Percentiles rank a stretch among this genome's conserved stretches.
These are phyloP conservation scores for Debaryomyces udenii DNA, from an alignment of 1,139 yeast species.

Conservation along the genomic window DNA sequence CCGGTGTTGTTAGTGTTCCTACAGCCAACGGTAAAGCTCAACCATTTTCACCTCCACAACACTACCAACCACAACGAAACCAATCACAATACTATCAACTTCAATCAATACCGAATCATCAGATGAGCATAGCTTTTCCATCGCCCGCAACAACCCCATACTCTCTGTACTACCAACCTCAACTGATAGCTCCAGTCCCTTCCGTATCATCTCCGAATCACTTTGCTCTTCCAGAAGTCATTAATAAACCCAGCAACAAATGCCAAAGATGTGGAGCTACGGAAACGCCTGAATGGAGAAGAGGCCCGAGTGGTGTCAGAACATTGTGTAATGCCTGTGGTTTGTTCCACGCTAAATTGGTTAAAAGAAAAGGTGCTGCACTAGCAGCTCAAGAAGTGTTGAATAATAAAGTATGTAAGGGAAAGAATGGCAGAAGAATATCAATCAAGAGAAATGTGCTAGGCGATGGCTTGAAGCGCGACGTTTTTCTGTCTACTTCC, in stretches of 20 bases:
- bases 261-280: slow-evolving; percentile 66
- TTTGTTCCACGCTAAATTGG: slow-evolving; percentile 73
- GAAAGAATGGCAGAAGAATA: slow-evolving; percentile 50
- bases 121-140: slow-evolving; percentile 12
- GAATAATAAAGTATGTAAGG: slow-evolving; percentile 49
- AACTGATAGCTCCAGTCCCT: not conserved
- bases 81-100: slow-evolving; percentile 13
- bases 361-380: slow-evolving; percentile 66
- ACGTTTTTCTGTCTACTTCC: not conserved
- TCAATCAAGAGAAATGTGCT: slow-evolving; percentile 34
- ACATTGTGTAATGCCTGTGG: slow-evolving; percentile 93
- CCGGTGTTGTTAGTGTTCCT: not conserved
- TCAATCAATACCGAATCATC: slow-evolving; percentile 7
- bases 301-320: slow-evolving; percentile 85
- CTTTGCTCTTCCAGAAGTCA: slow-evolving; percentile 31
- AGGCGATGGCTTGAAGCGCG: not conserved
- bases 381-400: slow-evolving; percentile 58
- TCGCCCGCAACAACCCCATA: slow-evolving; percentile 6
- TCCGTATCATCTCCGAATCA: slow-evolving; percentile 1
- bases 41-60: too few species aligned
- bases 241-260: slow-evolving; percentile 40
- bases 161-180: slow-evolving; percentile 13
- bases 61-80: slow-evolving; percentile 16
- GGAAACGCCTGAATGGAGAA: slow-evolving; percentile 90
- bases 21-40: not conserved